A percentile compares a stretch with the other conserved stretches of the same genome.
Conservation (phyloP, 768 basidiomycete genomes). For the Termitomyces sp. region DNA sequence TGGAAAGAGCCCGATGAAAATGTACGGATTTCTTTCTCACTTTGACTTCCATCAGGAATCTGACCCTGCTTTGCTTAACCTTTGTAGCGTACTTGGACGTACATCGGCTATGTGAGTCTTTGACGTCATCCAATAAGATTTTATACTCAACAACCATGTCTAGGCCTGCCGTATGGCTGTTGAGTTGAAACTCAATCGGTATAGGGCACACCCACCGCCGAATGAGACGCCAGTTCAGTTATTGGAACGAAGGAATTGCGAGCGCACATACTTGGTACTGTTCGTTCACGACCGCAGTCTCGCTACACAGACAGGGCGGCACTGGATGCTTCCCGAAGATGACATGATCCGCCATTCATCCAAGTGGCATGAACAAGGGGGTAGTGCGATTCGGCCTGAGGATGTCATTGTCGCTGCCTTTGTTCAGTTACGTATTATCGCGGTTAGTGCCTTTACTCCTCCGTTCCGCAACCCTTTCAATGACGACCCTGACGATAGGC, state of each 20-base stretch:
- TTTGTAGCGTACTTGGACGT: slow-evolving; percentile 75
- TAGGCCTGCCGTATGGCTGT: slow-evolving; percentile 88
- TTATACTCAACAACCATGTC: background rate
- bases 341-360: slow-evolving; percentile 66
- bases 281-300: slow-evolving; percentile 85
- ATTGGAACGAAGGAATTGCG: slow-evolving; percentile 76
- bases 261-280: slow-evolving; percentile 81
- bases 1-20: slow-evolving; percentile 88
- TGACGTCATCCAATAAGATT: background rate
- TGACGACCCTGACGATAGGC: slow-evolving; percentile 35
- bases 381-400: slow-evolving; percentile 57
- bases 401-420: slow-evolving; percentile 79
- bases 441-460: slow-evolving; percentile 34
- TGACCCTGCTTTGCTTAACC: slow-evolving; percentile 13
- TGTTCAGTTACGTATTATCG: slow-evolving; percentile 71
- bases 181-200: slow-evolving; percentile 76
- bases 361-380: slow-evolving; percentile 67
- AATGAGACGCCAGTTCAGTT: slow-evolving; percentile 62
- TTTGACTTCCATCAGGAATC: slow-evolving; percentile 6
- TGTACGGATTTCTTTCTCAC: slow-evolving; percentile 26
- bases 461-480: background rate
- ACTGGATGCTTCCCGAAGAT: slow-evolving; percentile 88
- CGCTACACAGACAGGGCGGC: slow-evolving; percentile 80
- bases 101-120: slow-evolving; percentile 72
- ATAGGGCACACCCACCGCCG: slow-evolving; percentile 45